Evolutionary conservation across 2,329 filamentous ascomycete species (phyloP).

Genomic region (Trichoderma guizhouense): DNA sequence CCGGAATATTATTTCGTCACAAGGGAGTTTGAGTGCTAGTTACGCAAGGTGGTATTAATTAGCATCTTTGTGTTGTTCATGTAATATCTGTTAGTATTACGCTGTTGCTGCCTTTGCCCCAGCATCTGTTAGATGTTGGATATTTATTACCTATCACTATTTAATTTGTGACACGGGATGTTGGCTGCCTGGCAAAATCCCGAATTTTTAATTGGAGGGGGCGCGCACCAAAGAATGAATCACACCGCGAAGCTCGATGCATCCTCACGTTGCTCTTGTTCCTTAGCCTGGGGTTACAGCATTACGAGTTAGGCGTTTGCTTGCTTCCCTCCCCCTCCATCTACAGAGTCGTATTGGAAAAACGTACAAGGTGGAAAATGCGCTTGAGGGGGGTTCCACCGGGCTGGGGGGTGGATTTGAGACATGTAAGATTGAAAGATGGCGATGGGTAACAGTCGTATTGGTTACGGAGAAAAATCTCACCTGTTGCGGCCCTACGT

Average conservation of each 20-base stretch:
- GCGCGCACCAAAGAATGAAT: background rate
- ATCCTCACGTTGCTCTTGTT: background rate
- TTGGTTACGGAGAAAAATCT: conserved; percentile 11
- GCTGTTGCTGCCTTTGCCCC: background rate
- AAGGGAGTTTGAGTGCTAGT: background rate
- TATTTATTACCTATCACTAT: background rate
- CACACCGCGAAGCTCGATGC: background rate
- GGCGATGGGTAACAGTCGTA: conserved; percentile 3
- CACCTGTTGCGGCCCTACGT: conserved; percentile 4
- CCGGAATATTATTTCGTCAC: background rate
- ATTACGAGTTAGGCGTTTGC: background rate
- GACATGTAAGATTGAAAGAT: conserved; percentile 15
- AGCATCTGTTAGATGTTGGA: background rate
- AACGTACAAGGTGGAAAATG: background rate
- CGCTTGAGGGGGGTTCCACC: background rate
- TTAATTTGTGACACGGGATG: background rate
- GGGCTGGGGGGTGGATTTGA: background rate
- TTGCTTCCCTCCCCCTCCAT: background rate
- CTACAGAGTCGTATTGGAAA: background rate
- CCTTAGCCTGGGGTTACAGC: background rate
- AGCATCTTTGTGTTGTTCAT: background rate
- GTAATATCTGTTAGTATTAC: background rate
- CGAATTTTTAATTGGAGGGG: background rate
- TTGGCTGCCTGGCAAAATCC: background rate
- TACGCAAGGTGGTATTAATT: background rate